These are phyloP conservation scores for Heliosperma pusillum DNA, from an alignment of 148 eudicot species.

Conservation along the genomic window DNA sequence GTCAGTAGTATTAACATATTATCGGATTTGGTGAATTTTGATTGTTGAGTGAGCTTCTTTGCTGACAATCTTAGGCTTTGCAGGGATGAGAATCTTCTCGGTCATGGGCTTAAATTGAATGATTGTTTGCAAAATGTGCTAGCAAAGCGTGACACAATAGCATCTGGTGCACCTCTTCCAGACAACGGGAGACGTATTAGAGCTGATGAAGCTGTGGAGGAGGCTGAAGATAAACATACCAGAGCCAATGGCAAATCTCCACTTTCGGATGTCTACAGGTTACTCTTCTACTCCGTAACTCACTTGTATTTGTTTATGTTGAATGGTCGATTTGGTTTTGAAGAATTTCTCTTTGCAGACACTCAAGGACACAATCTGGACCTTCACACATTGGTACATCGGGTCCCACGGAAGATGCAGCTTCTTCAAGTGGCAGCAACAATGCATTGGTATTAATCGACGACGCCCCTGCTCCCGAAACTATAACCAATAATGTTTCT, in stretches of 20 bases:
- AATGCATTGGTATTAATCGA: constrained; percentile 60
- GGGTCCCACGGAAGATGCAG: constrained; percentile 31
- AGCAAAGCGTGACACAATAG: constrained; percentile 79
- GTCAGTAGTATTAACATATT: constrained; percentile 34
- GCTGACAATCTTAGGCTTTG: constrained; percentile 10
- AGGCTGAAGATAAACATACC: constrained; percentile 29
- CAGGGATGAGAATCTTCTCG: constrained; percentile 88
- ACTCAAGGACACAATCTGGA: constrained; percentile 48
- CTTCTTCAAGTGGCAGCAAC: constrained; percentile 38
- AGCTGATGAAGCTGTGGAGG: constrained; percentile 21
- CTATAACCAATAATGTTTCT: constrained; percentile 17
- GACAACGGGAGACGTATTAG: constrained; percentile 28
- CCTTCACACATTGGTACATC: constrained; percentile 31
- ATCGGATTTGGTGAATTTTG: not conserved
- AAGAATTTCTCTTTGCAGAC: constrained; percentile 40
- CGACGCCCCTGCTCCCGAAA: constrained; percentile 40
- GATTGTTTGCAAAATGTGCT: constrained; percentile 68
- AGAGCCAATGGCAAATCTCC: constrained; percentile 33
- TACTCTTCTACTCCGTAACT: too few relatives aligned
- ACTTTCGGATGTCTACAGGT: constrained; percentile 55
- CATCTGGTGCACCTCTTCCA: constrained; percentile 70
- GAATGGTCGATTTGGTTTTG: not conserved
- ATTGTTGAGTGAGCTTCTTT: not conserved
- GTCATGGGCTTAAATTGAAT: constrained; percentile 77
- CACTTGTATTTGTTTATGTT: too few relatives aligned